A percentile compares a stretch with the other conserved stretches of the same genome.
phyloP scores from a whole-genome alignment of 2,329 filamentous ascomycete genomes.

The Curvularia sp. region DNA sequence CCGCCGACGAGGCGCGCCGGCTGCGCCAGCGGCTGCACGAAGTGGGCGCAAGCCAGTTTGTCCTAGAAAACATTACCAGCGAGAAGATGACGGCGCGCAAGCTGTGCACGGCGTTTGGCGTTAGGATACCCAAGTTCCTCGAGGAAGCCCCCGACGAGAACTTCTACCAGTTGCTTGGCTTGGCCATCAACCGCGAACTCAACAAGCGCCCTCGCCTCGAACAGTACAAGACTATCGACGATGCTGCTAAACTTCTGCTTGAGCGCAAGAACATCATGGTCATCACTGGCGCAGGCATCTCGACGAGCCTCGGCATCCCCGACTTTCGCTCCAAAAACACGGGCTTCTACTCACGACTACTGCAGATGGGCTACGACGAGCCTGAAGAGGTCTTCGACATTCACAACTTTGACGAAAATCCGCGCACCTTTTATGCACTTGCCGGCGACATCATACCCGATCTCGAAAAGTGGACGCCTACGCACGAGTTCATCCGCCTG shows the following conservation, averaged over 20 bases:
- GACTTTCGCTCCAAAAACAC: slow-evolving; percentile 95
- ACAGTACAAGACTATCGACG: slow-evolving; percentile 83
- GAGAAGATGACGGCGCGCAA: slow-evolving; percentile 78
- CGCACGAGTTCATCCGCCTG: slow-evolving; percentile 90
- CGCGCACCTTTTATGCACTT: slow-evolving; percentile 86
- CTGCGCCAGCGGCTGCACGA: slow-evolving; percentile 75
- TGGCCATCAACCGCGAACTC: slow-evolving; percentile 81
- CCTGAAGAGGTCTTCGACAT: slow-evolving; percentile 98
- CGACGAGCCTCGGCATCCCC: slow-evolving; percentile 93
- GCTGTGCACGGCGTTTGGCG: slow-evolving; percentile 83
- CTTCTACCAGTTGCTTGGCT: slow-evolving; percentile 76
- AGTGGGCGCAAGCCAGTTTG: slow-evolving; percentile 79
- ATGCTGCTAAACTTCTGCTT: slow-evolving; percentile 79
- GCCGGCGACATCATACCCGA: slow-evolving; percentile 89
- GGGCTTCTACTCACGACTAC: slow-evolving; percentile 86
- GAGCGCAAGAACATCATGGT: slow-evolving; percentile 85
- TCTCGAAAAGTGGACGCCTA: slow-evolving; percentile 82
- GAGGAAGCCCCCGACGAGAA: slow-evolving; percentile 74
- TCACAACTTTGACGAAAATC: slow-evolving; percentile 81
- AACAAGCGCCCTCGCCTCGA: slow-evolving; percentile 79
- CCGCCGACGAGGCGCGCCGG: slow-evolving; percentile 64
- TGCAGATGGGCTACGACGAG: slow-evolving; percentile 77
- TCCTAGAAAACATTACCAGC: slow-evolving; percentile 62
- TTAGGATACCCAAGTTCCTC: slow-evolving; percentile 75
- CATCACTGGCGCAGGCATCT: slow-evolving; percentile 94